A percentile compares a stretch with the other conserved stretches of the same genome.
phyloP scores from a whole-genome alignment of 2,329 filamentous ascomycete genomes.

The Ceratocystis destructans region DNA sequence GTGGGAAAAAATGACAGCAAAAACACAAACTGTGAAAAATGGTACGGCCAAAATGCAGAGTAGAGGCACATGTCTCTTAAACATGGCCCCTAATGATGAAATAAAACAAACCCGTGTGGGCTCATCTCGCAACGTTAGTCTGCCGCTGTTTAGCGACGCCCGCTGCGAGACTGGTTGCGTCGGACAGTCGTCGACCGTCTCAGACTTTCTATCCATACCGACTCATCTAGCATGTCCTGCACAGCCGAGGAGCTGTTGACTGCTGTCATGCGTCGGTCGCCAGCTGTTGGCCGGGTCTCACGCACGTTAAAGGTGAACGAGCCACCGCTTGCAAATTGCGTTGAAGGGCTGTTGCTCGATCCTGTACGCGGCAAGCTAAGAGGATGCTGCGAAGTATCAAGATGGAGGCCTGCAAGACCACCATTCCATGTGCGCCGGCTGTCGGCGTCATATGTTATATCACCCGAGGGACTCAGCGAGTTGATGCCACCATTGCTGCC shows the following conservation, averaged over 20 bases:
- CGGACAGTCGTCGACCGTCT: slow-evolving; percentile 66
- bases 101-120: background rate
- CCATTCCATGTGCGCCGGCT: slow-evolving; percentile 30
- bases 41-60: background rate
- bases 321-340: slow-evolving; percentile 32
- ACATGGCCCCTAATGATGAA: background rate
- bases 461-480: slow-evolving; percentile 17
- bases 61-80: background rate
- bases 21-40: background rate
- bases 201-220: slow-evolving; percentile 87
- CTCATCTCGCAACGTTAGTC: background rate
- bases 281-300: slow-evolving; percentile 28
- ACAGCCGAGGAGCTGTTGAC: slow-evolving; percentile 30
- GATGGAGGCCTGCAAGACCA: slow-evolving; percentile 27
- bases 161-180: slow-evolving; percentile 21
- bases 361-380: slow-evolving; percentile 37
- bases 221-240: slow-evolving; percentile 73
- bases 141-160: background rate
- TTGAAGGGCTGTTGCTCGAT: slow-evolving; percentile 23
- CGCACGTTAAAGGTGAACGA: slow-evolving; percentile 47
- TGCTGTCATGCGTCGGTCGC: slow-evolving; percentile 16
- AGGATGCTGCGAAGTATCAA: slow-evolving; percentile 34
- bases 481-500: background rate
- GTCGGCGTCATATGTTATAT: slow-evolving; percentile 25
- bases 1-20: background rate